Evolutionary conservation across 2,329 filamentous ascomycete species (phyloP), one percentile per base, ranked within the genome.

Genomic region (Boeremia exigua): DNA sequence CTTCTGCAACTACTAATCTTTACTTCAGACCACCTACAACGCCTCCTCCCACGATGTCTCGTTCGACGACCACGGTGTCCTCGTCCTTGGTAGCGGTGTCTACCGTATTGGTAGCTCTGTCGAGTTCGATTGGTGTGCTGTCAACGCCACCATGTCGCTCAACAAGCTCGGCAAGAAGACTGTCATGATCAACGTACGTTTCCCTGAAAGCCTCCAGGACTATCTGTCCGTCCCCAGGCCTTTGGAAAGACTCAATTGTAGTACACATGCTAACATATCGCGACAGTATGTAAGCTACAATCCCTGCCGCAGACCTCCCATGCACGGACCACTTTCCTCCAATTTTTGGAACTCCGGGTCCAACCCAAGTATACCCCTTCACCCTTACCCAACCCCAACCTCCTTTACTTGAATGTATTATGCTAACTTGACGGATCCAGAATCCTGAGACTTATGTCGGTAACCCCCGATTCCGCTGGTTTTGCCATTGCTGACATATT

Each of bases 11-110:
- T n/a, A n/a, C n/a, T n/a, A n/a, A n/a, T n/a, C n/a, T n/a, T n/a
- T n/a, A n/a, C n/a, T n/a, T n/a, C n/a, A n/a, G n/a, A n/a, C 94
- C 3, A 98, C 95, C 28, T 99, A 99, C 82, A 98, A 99, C 73
- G 95, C 93, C 54, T 90, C 90, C 14, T 88, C 90, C 14, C 94
- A 98, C 79, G 95, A 98, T 77, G 90, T 98, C 44, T 89, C 86
- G 12, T 98, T 99, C 64, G 89, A 97, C 64, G 94, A 98, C 74
- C 90, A 96, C 66, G 93, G 94, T 60, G 90, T 88, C 40, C 80
- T 99, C 52, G 89, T 98, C 55, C 86, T 99, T 12, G 95, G 95
- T 58, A 94, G 89, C 73, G 95, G 95, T 78, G 95, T 98, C 19
- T 99, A 99, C 84, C 88, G 95, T 74, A 99, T 98, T 74, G 95